These are phyloP conservation scores for Colletotrichum sansevieriae DNA, from an alignment of 2,329 filamentous ascomycete species.

Conservation along the genomic window DNA sequence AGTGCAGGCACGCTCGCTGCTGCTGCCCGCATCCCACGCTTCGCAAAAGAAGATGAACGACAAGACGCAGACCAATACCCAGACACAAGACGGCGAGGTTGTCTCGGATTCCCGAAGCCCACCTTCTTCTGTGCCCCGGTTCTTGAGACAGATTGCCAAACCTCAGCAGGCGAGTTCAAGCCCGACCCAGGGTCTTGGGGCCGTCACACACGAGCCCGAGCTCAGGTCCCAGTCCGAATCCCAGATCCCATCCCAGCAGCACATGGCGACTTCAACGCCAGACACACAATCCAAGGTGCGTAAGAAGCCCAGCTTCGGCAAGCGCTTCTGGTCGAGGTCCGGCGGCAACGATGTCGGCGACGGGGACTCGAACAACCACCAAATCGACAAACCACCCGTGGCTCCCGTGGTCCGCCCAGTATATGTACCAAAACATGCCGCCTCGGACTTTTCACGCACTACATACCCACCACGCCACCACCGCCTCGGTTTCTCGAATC, in stretches of 20 bases:
- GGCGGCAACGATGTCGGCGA: conserved; percentile 39
- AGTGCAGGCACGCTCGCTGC: conserved; percentile 17
- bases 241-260: conserved; percentile 5
- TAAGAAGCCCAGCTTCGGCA: conserved; percentile 37
- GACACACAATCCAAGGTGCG: conserved; percentile 29
- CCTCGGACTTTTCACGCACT: conserved; percentile 48
- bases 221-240: not conserved
- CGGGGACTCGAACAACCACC: conserved; percentile 1
- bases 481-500: conserved; percentile 27
- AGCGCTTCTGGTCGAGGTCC: conserved; percentile 41
- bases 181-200: conserved; percentile 1
- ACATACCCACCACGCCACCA: conserved; percentile 40
- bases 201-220: not conserved
- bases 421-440: conserved; percentile 49
- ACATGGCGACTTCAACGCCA: conserved; percentile 2
- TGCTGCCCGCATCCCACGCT: conserved; percentile 18
- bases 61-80: conserved; percentile 8
- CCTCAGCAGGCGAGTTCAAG: conserved; percentile 8
- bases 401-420: conserved; percentile 22
- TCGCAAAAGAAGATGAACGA: conserved; percentile 7
- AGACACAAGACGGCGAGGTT: conserved; percentile 8
- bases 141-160: conserved; percentile 21
- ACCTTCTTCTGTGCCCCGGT: conserved; percentile 27
- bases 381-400: conserved; percentile 3
- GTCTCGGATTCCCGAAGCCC: conserved; percentile 15